Evolutionary conservation across 78 protist genomes (phyloP).

Genomic region (Chrysochromulina parva): DNA sequence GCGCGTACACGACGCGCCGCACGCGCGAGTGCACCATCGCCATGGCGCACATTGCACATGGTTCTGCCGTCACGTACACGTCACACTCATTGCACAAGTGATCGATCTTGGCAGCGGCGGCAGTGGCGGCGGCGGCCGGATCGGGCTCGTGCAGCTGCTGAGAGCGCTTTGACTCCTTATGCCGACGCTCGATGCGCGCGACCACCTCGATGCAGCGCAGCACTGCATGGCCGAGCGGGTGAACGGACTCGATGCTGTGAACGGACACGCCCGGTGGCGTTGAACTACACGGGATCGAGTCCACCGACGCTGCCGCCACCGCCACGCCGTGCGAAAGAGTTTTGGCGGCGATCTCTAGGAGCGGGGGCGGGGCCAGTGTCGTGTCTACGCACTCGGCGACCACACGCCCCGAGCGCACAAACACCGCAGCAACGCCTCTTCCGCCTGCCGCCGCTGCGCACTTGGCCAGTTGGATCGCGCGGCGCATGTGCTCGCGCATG

Average conservation of each 20-base stretch:
- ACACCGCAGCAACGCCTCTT: not conserved
- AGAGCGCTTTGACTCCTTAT: not conserved
- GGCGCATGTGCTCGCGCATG: not conserved
- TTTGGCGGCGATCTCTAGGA: too few species aligned
- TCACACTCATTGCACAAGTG: slow-evolving; percentile 41
- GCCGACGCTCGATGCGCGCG: not conserved
- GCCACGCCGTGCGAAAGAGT: too few species aligned
- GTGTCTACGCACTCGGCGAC: not conserved
- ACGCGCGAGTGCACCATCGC: slow-evolving; percentile 51
- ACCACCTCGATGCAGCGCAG: not conserved
- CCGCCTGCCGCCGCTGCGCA: not conserved
- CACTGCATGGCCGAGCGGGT: not conserved
- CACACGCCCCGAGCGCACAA: not conserved
- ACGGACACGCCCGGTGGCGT: too few species aligned
- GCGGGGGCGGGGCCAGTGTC: not conserved
- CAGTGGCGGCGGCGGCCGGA: not conserved
- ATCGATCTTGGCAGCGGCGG: not conserved
- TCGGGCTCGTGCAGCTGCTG: not conserved
- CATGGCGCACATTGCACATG: slow-evolving; percentile 61
- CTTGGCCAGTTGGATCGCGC: not conserved
- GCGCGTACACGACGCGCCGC: slow-evolving; percentile 18
- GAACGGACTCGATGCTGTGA: not conserved
- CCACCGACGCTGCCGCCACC: too few species aligned
- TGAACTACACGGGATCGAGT: too few species aligned
- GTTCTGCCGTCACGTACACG: slow-evolving; percentile 31